Evolutionary conservation across 768 basidiomycete genomes (phyloP).

Genomic region (Lyophyllum decastes): DNA sequence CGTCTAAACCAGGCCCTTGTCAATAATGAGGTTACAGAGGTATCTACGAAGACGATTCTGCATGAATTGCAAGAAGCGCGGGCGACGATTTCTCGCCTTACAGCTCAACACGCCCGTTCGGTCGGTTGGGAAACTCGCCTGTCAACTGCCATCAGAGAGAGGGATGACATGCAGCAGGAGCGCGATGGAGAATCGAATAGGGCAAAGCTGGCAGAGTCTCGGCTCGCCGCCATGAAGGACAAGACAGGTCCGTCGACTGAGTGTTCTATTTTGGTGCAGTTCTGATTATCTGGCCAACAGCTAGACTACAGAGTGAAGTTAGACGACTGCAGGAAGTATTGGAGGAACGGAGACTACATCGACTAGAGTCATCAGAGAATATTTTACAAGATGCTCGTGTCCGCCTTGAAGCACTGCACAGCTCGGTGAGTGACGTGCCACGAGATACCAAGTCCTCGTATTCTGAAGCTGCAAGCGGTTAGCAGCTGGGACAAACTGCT

Average conservation of each 20-base stretch:
- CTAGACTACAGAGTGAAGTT: slow-evolving; percentile 70
- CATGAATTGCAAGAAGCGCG: slow-evolving; percentile 78
- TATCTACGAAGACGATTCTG: slow-evolving; percentile 71
- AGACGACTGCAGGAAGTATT: slow-evolving; percentile 62
- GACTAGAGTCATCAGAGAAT: slow-evolving; percentile 66
- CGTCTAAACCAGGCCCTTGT: slow-evolving; percentile 77
- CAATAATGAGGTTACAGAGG: slow-evolving; percentile 81
- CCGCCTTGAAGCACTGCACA: slow-evolving; percentile 61
- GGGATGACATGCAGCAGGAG: slow-evolving; percentile 85
- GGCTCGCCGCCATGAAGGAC: slow-evolving; percentile 63
- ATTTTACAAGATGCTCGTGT: slow-evolving; percentile 66
- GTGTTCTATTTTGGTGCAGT: slow-evolving; percentile 1
- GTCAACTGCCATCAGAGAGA: slow-evolving; percentile 65
- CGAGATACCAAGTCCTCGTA: slow-evolving; percentile 14
- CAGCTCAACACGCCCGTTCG: slow-evolving; percentile 67
- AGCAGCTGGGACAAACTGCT: slow-evolving; percentile 44
- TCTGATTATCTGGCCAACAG: slow-evolving; percentile 32
- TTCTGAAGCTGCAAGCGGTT: slow-evolving; percentile 5
- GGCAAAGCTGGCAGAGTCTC: slow-evolving; percentile 67
- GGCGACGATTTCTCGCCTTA: slow-evolving; percentile 63
- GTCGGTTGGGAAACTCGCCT: slow-evolving; percentile 72
- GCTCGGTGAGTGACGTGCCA: slow-evolving; percentile 39
- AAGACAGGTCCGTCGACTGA: slow-evolving; percentile 53
- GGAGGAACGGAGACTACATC: slow-evolving; percentile 59
- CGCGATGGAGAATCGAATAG: slow-evolving; percentile 69